Conservation (phyloP, 768 basidiomycete species). For the Mycena latifolia region DNA sequence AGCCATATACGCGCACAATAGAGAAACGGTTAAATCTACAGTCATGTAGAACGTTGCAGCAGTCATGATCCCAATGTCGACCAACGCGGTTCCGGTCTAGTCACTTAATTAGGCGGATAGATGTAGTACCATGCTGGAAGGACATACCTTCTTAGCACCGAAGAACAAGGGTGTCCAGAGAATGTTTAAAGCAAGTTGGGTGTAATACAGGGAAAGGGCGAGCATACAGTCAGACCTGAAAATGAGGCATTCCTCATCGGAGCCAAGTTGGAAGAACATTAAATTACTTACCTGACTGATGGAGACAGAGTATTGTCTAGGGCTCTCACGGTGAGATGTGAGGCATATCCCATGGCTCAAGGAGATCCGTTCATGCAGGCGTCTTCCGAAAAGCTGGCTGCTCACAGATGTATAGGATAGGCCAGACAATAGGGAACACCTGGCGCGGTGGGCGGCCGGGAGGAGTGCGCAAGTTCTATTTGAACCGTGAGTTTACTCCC, state of each 20-base stretch:
- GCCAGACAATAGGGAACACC: slow-evolving; percentile 73
- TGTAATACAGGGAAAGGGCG: slow-evolving; percentile 70
- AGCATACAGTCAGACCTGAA: slow-evolving; percentile 55
- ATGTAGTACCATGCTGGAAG: too few species aligned
- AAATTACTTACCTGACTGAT: slow-evolving; percentile 52
- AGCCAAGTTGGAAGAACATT: neutral
- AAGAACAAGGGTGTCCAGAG: slow-evolving; percentile 79
- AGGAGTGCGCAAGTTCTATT: slow-evolving; percentile 61
- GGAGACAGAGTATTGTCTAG: slow-evolving; percentile 60
- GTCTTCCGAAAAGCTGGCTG: slow-evolving; percentile 2
- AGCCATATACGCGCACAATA: too few species aligned
- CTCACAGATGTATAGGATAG: slow-evolving; percentile 57
- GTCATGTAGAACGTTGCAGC: slow-evolving; percentile 72
- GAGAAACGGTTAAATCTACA: too few species aligned
- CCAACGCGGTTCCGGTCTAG: slow-evolving; percentile 68
- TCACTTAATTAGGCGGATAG: too few species aligned
- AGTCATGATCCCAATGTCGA: slow-evolving; percentile 66
- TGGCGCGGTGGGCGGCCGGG: slow-evolving; percentile 64
- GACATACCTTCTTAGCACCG: slow-evolving; percentile 59
- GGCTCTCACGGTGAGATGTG: slow-evolving; percentile 68
- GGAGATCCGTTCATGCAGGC: slow-evolving; percentile 23
- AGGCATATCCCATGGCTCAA: slow-evolving; percentile 75
- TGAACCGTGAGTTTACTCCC: slow-evolving; percentile 27
- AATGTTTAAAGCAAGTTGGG: slow-evolving; percentile 69
- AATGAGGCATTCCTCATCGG: too few species aligned